A percentile compares a stretch with the other conserved stretches of the same genome.
phyloP scores from a whole-genome alignment of 2,329 filamentous ascomycete genomes.

The Coniochaeta hoffmannii region DNA sequence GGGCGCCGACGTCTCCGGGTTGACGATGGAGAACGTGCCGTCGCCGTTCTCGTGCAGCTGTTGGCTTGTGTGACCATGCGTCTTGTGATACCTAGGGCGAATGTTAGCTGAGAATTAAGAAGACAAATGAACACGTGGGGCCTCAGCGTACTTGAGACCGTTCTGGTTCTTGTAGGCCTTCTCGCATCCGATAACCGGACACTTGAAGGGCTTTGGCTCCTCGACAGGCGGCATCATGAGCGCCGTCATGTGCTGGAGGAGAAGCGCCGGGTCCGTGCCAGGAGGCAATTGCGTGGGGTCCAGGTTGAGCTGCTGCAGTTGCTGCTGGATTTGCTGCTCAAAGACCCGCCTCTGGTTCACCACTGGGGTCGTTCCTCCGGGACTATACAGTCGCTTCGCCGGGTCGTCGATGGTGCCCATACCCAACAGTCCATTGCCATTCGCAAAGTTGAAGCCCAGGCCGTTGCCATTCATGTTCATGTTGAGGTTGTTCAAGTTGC shows the following conservation, averaged over 20 bases:
- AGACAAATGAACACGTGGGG: conserved; percentile 3
- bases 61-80: conserved; percentile 93
- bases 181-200: conserved; percentile 95
- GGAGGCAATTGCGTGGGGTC: conserved; percentile 68
- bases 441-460: conserved; percentile 47
- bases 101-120: conserved; percentile 17
- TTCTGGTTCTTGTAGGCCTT: conserved; percentile 99
- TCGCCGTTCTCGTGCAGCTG: conserved; percentile 95
- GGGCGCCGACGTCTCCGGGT: conserved; percentile 86
- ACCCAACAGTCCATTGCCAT: conserved; percentile 32
- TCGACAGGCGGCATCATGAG: conserved; percentile 62
- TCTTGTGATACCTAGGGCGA: conserved; percentile 54
- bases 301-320: conserved; percentile 65
- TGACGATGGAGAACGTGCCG: conserved; percentile 96
- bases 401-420: conserved; percentile 77
- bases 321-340: conserved; percentile 57
- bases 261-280: conserved; percentile 60
- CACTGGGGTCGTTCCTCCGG: conserved; percentile 57
- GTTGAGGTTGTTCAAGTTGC: conserved; percentile 34
- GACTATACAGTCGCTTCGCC: conserved; percentile 86
- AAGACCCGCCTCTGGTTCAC: conserved; percentile 52
- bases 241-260: conserved; percentile 51
- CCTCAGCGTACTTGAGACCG: conserved; percentile 73
- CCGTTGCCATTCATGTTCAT: conserved; percentile 46
- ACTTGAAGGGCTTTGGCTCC: conserved; percentile 96